Evolutionary conservation across 1,284 basidiomycete species (phyloP).

Genomic region (Lentinus polychrous): DNA sequence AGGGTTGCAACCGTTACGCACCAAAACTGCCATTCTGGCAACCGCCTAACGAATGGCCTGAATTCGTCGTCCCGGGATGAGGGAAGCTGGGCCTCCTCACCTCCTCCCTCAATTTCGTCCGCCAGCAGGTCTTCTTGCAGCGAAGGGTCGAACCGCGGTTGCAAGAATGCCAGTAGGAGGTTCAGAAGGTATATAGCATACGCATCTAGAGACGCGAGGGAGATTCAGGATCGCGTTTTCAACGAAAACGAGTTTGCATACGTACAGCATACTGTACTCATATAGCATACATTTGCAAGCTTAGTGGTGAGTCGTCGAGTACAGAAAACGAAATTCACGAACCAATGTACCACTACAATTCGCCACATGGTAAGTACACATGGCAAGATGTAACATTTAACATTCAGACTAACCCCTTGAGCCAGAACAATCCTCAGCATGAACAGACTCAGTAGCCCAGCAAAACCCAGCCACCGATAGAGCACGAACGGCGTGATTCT

Average conservation of each 20-base stretch:
- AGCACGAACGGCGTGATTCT: conserved; percentile 85
- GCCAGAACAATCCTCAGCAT: conserved; percentile 82
- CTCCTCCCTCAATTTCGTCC: conserved; percentile 94
- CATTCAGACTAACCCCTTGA: conserved; percentile 70
- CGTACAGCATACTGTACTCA: conserved; percentile 58
- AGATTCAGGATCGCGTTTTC: background rate
- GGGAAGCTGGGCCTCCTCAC: conserved; percentile 38
- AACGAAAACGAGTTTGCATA: conserved; percentile 13
- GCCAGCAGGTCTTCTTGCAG: conserved; percentile 89
- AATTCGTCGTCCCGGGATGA: conserved; percentile 85
- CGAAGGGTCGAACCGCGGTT: conserved; percentile 95
- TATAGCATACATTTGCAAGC: conserved; percentile 1
- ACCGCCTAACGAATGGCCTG: conserved; percentile 89
- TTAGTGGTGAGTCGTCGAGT: background rate
- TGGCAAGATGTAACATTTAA: background rate
- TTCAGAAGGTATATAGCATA: conserved; percentile 92
- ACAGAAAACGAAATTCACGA: conserved; percentile 17
- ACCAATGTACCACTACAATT: conserved; percentile 88
- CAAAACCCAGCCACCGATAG: conserved; percentile 85
- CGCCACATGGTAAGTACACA: conserved; percentile 1
- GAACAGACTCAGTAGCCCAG: conserved; percentile 72
- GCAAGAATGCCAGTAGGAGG: conserved; percentile 82
- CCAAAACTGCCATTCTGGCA: conserved; percentile 98
- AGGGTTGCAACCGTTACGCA: conserved; percentile 30
- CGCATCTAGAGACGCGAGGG: conserved; percentile 47